Percentiles rank a stretch among this genome's conserved stretches.
phyloP scores from a whole-genome alignment of 2,329 filamentous ascomycete species.

The Alternaria infectoria region DNA sequence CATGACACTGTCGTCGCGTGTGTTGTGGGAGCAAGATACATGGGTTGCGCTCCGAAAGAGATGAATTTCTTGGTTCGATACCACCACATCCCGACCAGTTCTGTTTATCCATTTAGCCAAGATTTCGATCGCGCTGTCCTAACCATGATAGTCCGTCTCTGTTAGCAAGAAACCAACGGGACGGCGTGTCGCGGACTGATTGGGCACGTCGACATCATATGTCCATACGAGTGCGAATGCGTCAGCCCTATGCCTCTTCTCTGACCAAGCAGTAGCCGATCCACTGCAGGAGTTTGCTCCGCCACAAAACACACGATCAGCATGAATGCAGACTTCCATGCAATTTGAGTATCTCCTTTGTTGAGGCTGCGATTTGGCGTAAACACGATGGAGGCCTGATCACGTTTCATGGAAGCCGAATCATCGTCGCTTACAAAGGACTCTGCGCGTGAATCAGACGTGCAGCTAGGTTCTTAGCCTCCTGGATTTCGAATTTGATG shows the following conservation, averaged over 20 bases:
- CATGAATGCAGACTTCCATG: slow-evolving; percentile 16
- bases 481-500: slow-evolving; percentile 4
- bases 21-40: slow-evolving; percentile 1
- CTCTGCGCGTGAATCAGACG: slow-evolving; percentile 5
- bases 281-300: slow-evolving; percentile 2
- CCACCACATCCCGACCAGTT: background rate
- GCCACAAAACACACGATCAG: slow-evolving; percentile 5
- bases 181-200: background rate
- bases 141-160: background rate
- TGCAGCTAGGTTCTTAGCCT: background rate
- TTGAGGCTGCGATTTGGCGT: background rate
- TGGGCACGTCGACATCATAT: background rate
- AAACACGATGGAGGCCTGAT: slow-evolving; percentile 5
- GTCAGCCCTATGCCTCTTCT: slow-evolving; percentile 10
- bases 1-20: slow-evolving; percentile 5
- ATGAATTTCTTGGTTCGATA: background rate
- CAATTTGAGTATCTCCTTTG: slow-evolving; percentile 6
- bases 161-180: background rate
- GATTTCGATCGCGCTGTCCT: slow-evolving; percentile 12
- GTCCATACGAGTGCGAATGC: background rate
- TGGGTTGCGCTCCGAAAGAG: background rate
- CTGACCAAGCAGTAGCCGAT: background rate
- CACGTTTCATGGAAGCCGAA: background rate
- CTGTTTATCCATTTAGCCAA: slow-evolving; percentile 20
- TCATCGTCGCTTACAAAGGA: slow-evolving; percentile 1